Evolutionary conservation across 768 basidiomycete genomes (phyloP), one percentile per base, ranked within the genome.

Genomic region (Boletus sp.): DNA sequence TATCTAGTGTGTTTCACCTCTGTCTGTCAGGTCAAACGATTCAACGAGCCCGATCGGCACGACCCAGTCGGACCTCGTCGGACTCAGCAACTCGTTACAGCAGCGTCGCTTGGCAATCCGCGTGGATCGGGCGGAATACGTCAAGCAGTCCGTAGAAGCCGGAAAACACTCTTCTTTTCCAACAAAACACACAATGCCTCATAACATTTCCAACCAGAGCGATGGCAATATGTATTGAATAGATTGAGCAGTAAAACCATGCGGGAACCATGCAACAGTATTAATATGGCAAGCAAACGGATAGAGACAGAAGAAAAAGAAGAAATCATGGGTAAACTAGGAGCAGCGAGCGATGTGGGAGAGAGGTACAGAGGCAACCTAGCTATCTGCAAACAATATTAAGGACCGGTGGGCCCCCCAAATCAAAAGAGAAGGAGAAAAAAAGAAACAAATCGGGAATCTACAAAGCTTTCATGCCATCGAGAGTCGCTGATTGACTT

Each of bases 171-270:
- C 24, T 24, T 24, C 1, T 24, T 24, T 24, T 24, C 24, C 24
- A 24, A 24, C 24, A 40, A 55, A 44, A 48, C 36, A 50, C 48
- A 60, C 36, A 48, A 44, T 11, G 45, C 40, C 35, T 53, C 35
- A 52, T 55, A 35, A 29, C 55, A 56, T 65, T 54, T 62, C 58
- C 61, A 50, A 55, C 54, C 62, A 54, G 51, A 54, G 47, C 44
- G 47, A 58, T 57, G 54, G 50, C 63, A 66, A 55, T 62, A 60
- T 52, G 62, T 65, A 62, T 60, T n/a, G 55, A 29, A 57, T 64
- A 69, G 64, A 69, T 69, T 56, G 60, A 64, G 67, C 57, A 68
- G 55, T 51, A 55, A 58, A 54, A 54, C 58, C 55, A 61, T 59
- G 58, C 57, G 52, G 20, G 50, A 58, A 66, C 52, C 49, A 65